Evolutionary conservation across 345 rosid species (phyloP), one percentile per base, ranked within the genome.

Genomic region (Eutrema japonicum): DNA sequence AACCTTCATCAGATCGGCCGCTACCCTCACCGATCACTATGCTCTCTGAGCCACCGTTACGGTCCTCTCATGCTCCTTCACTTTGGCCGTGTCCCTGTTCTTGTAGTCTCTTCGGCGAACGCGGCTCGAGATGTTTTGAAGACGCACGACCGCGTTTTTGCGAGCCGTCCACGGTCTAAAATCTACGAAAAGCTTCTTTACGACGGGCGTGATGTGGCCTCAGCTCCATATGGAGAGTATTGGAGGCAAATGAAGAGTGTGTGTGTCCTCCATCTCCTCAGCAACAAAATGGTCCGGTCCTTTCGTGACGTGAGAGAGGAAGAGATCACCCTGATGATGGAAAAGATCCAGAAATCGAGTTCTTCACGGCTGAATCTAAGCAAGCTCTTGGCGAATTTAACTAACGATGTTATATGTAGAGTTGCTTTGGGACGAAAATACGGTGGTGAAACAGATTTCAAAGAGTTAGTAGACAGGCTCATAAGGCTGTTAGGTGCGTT

Each of bases 31-130:
- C 80, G 80, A 10, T 73, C 86, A 10, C 79, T 87, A 5, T 51
- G 37, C 11, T 3, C 67, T 48, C 42, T 89, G 10, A 74, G 92
- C 27, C 77, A 58, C 42, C 74, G 43, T 36, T 29, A 79, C 26
- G 93, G 93, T 13, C 87, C 89, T 13, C 67, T 86, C 32, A 88
- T 84, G 92, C 73, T 85, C 10, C 81, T 90, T 32, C 85, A 72
- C 67, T 57, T 87, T 0, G 91, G 94, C 2, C 54, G 54, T 22
- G 47, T 35, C 27, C 89, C 89, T 0, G 64, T 79, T 0, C 78
- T 88, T 1, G 65, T 90, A 3, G 77, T 82, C 77, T 88, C 96
- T 40, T 83, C 92, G 6, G 80, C 89, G 0, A 84, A 84, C 4
- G 56, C 45, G 2, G 90, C 94, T 30, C 56, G 49, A 0, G 80